Evolutionary conservation across 78 protist species (phyloP).

Genomic region (Tieghemostelium lacteum): DNA sequence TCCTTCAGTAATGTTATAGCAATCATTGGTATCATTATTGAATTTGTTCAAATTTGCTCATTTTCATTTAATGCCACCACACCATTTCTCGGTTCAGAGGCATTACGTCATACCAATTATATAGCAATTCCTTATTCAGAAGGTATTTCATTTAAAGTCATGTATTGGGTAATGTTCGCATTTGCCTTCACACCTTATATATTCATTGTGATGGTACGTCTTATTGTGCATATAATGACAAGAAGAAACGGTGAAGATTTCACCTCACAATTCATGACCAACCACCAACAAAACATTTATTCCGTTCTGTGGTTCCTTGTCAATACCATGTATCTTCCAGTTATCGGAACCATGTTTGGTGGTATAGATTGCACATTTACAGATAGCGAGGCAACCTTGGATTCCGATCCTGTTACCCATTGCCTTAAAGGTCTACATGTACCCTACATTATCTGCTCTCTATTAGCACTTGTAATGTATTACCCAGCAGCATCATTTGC

Average conservation of each 20-base stretch:
- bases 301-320: slow-evolving; percentile 64
- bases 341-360: slow-evolving; percentile 64
- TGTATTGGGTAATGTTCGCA: slow-evolving; percentile 71
- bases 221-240: slow-evolving; percentile 48
- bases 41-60: slow-evolving; percentile 58
- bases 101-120: slow-evolving; percentile 24
- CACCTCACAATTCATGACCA: slow-evolving; percentile 32
- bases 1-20: slow-evolving; percentile 39
- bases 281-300: slow-evolving; percentile 53
- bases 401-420: slow-evolving; percentile 3
- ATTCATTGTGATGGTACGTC: slow-evolving; percentile 43
- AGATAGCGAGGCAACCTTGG: slow-evolving; percentile 12
- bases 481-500: slow-evolving; percentile 79
- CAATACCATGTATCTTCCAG: slow-evolving; percentile 70
- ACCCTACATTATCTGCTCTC: slow-evolving; percentile 42
- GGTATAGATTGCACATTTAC: slow-evolving; percentile 59
- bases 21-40: slow-evolving; percentile 55
- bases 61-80: slow-evolving; percentile 21
- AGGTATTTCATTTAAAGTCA: slow-evolving; percentile 22
- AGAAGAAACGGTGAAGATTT: slow-evolving; percentile 45
- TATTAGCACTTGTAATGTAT: slow-evolving; percentile 53
- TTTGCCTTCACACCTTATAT: slow-evolving; percentile 71
- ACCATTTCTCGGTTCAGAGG: slow-evolving; percentile 16
- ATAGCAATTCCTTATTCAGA: slow-evolving; percentile 23
- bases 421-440: slow-evolving; percentile 53